Evolutionary conservation across 1,284 basidiomycete genomes (phyloP).

Genomic region (Cronartium quercuum): DNA sequence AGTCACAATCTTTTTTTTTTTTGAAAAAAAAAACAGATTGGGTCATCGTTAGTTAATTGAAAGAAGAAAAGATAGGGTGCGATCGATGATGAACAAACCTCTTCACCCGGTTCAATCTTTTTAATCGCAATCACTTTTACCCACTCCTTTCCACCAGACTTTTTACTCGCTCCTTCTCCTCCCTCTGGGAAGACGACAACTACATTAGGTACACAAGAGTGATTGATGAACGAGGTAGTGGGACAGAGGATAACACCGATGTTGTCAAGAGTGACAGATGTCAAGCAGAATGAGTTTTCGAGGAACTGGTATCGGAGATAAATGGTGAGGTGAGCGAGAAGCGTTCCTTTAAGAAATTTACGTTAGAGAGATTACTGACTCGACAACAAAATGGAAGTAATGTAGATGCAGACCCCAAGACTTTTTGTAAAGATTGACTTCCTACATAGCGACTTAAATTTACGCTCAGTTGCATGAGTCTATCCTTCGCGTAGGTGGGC

Average conservation of each 20-base stretch:
- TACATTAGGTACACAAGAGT: conserved; percentile 83
- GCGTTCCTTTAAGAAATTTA: not conserved
- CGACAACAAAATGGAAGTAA: conserved; percentile 30
- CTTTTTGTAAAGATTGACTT: conserved; percentile 9
- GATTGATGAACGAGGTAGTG: conserved; percentile 72
- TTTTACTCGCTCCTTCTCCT: conserved; percentile 33
- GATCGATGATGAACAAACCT: conserved; percentile 55
- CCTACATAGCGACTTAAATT: conserved; percentile 29
- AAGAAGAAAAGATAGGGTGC: not conserved
- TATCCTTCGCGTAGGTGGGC: conserved; percentile 9
- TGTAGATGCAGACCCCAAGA: conserved; percentile 25
- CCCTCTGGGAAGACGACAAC: conserved; percentile 74
- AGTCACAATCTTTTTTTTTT: conserved; percentile 55
- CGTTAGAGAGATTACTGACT: not conserved
- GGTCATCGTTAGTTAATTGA: not conserved
- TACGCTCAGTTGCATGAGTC: conserved; percentile 25
- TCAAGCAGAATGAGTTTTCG: conserved; percentile 80
- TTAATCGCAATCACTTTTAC: conserved; percentile 68
- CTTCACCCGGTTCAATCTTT: conserved; percentile 60
- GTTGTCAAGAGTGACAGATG: conserved; percentile 65
- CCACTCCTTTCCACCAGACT: conserved; percentile 46
- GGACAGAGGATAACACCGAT: conserved; percentile 77
- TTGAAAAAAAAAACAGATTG: not conserved
- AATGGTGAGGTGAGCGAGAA: not conserved
- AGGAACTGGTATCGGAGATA: conserved; percentile 53